A percentile compares a stretch with the other conserved stretches of the same genome.
phyloP scores from a whole-genome alignment of 345 rosid genomes.

The Citrus sinensis region DNA sequence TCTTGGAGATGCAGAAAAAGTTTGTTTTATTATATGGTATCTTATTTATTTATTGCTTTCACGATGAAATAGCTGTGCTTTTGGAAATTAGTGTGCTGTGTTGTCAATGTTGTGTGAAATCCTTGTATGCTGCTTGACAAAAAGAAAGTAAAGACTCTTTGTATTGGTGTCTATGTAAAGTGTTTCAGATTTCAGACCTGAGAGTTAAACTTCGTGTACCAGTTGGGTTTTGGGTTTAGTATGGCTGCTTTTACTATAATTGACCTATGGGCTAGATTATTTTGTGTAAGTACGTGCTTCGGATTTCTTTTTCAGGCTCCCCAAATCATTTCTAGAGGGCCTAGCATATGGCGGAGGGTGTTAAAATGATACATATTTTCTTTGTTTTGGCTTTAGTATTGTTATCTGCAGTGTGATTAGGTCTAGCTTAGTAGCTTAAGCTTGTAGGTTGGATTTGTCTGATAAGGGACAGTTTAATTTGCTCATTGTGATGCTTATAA shows the following conservation, averaged over 20 bases:
- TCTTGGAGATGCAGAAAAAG: neutral
- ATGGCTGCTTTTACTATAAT: neutral
- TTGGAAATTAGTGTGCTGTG: neutral
- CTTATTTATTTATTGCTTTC: neutral
- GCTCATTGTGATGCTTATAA: neutral
- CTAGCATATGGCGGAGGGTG: neutral
- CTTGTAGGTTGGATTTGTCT: neutral
- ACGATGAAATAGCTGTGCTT: neutral
- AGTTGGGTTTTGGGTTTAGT: neutral
- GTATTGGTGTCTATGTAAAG: neutral
- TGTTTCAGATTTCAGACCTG: neutral
- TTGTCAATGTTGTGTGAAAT: neutral
- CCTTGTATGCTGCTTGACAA: neutral
- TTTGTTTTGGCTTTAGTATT: neutral
- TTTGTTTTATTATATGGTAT: neutral
- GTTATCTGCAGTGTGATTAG: neutral
- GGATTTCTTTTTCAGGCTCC: neutral
- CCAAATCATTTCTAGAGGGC: neutral
- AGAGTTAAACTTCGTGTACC: neutral
- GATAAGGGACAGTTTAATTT: neutral
- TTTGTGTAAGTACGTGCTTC: neutral
- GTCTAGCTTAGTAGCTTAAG: neutral
- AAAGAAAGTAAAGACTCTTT: neutral
- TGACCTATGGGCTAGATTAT: neutral
- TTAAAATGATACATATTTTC: neutral